phyloP scores from a whole-genome alignment of 768 basidiomycete genomes.

The Trametes gibbosa region DNA sequence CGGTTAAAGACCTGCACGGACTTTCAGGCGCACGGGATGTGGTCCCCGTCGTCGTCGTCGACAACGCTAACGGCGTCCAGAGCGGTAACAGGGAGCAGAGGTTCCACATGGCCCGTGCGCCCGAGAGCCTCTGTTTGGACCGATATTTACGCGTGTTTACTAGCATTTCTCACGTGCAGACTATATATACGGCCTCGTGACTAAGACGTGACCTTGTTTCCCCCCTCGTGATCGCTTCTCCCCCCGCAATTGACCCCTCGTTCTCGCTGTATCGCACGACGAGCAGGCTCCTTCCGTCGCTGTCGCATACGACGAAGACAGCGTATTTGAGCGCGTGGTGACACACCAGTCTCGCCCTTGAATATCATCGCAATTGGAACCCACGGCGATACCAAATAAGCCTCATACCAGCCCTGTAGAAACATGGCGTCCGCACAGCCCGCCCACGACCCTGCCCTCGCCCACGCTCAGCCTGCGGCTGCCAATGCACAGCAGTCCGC shows the following conservation, averaged over 20 bases:
- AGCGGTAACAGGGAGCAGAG: not conserved
- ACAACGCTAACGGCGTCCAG: not conserved
- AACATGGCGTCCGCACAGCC: conserved; percentile 23
- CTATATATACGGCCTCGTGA: conserved; percentile 41
- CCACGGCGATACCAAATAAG: not conserved
- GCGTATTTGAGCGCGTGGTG: not conserved
- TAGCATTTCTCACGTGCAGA: conserved; percentile 26
- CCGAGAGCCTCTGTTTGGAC: conserved; percentile 25
- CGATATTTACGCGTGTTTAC: conserved; percentile 30
- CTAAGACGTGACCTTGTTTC: conserved; percentile 40
- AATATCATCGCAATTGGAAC: not conserved
- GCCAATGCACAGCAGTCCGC: conserved; percentile 13
- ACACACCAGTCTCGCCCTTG: no score
- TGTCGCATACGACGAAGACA: conserved; percentile 4
- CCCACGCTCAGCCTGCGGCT: conserved; percentile 5
- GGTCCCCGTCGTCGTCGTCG: not conserved
- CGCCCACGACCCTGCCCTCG: conserved; percentile 22
- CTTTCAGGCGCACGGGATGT: not conserved
- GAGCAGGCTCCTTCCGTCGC: conserved; percentile 14
- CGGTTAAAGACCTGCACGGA: not conserved
- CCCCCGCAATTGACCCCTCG: conserved; percentile 20
- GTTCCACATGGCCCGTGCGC: conserved; percentile 22
- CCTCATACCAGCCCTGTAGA: not conserved
- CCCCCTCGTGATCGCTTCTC: conserved; percentile 43
- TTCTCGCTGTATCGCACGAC: conserved; percentile 16